These are phyloP conservation scores for Hippophae rhamnoides DNA, from an alignment of 306 rosid genomes.

Conservation along the genomic window DNA sequence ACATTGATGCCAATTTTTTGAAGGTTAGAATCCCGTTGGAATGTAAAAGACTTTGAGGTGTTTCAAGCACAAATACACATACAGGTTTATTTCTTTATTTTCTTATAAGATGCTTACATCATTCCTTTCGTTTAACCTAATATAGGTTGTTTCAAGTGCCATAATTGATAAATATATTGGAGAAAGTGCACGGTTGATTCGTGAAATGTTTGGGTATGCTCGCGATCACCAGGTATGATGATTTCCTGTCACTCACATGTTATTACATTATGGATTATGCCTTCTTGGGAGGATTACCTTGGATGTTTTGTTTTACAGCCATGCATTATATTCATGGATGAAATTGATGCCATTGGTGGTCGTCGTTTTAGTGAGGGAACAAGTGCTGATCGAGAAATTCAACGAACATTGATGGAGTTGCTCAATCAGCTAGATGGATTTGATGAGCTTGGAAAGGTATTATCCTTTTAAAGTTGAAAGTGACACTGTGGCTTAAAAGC, in stretches of 20 bases:
- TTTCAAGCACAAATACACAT: not conserved
- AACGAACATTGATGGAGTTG: slow-evolving; percentile 88
- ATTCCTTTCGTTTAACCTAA: not conserved
- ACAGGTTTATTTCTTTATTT: not conserved
- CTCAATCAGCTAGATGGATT: slow-evolving; percentile 97
- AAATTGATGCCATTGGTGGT: slow-evolving; percentile 99
- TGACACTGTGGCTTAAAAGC: not conserved
- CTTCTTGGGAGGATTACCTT: not conserved
- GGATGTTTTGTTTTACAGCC: slow-evolving; percentile 44
- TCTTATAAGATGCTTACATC: not conserved
- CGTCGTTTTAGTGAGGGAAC: slow-evolving; percentile 97
- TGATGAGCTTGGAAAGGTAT: slow-evolving; percentile 96
- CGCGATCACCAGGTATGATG: slow-evolving; percentile 88
- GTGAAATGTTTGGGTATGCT: slow-evolving; percentile 98
- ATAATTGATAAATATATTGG: slow-evolving; percentile 92
- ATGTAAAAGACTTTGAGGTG: not conserved
- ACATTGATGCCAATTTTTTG: slow-evolving; percentile 87
- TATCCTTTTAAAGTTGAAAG: not conserved
- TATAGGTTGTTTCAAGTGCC: slow-evolving; percentile 93
- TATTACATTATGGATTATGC: not conserved
- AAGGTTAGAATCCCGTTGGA: slow-evolving; percentile 40
- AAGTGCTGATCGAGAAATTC: slow-evolving; percentile 97
- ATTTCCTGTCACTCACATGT: slow-evolving; percentile 1
- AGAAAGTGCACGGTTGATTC: slow-evolving; percentile 85
- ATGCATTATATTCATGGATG: slow-evolving; percentile 98